phyloP scores from a whole-genome alignment of 1,284 basidiomycete genomes.

The Ceratobasidium sp. region DNA sequence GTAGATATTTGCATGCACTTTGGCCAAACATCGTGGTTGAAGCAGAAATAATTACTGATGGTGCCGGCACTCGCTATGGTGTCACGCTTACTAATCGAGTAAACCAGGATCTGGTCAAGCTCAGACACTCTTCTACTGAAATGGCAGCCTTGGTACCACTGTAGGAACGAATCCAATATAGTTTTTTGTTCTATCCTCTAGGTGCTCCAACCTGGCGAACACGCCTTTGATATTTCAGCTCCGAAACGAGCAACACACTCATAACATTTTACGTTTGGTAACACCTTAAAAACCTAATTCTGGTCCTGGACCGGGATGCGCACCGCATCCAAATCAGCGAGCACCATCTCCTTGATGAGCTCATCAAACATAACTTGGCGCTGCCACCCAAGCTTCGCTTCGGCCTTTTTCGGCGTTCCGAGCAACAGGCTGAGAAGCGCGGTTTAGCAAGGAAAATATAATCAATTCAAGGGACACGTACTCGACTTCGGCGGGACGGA shows the following conservation, averaged over 20 bases:
- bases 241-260: neutral
- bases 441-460: conserved; percentile 7
- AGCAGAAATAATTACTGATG: neutral
- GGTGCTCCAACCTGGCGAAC: too few relatives aligned
- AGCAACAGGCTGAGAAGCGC: conserved; percentile 68
- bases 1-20: neutral
- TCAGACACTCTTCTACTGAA: neutral
- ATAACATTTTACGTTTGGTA: neutral
- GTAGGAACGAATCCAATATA: too few relatives aligned
- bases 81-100: neutral
- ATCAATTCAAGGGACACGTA: conserved; percentile 58
- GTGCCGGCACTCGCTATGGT: neutral
- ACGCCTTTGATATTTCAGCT: too few relatives aligned
- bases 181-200: too few relatives aligned
- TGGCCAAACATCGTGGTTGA: conserved; percentile 1
- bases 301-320: conserved; percentile 80
- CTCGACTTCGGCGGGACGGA: conserved; percentile 94
- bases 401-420: conserved; percentile 87
- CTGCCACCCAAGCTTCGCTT: conserved; percentile 85
- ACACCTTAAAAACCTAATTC: conserved; percentile 62
- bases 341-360: conserved; percentile 90
- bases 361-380: conserved; percentile 81
- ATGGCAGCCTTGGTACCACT: neutral
- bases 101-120: neutral
- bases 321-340: conserved; percentile 75